Evolutionary conservation across 1,139 yeast species (phyloP).

Genomic region (Kodamaea arcana): DNA sequence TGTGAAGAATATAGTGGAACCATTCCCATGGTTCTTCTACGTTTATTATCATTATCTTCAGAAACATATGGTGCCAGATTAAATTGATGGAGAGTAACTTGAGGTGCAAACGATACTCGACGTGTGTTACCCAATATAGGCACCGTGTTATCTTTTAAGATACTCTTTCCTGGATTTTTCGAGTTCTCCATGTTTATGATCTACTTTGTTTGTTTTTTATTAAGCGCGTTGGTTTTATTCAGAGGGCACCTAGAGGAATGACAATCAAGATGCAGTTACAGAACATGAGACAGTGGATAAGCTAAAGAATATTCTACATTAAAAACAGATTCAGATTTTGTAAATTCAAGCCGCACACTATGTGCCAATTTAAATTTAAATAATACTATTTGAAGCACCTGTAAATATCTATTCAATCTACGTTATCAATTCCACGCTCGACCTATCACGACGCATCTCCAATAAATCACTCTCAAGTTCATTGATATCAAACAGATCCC

Average conservation of each 20-base stretch:
- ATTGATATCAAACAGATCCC: constrained; percentile 17
- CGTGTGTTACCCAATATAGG: constrained; percentile 28
- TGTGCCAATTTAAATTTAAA: no score
- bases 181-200: constrained; percentile 7
- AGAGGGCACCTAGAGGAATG: no score
- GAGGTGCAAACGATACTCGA: constrained; percentile 73
- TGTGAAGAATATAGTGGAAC: constrained; percentile 4
- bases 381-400: no score
- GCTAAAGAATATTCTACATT: no score
- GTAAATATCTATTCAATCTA: no score
- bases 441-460: constrained; percentile 11
- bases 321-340: no score
- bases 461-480: constrained; percentile 11
- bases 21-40: constrained; percentile 14
- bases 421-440: constrained; percentile 26
- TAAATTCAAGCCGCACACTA: no score
- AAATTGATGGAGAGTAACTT: constrained; percentile 67
- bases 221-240: constrained; percentile 6
- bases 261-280: no score
- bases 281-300: no score
- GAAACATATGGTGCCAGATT: constrained; percentile 37
- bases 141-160: constrained; percentile 24
- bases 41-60: constrained; percentile 10
- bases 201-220: constrained; percentile 3
- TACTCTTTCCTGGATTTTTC: constrained; percentile 16